Conservation (phyloP, 768 basidiomycete species). For the Mycena filopes region DNA sequence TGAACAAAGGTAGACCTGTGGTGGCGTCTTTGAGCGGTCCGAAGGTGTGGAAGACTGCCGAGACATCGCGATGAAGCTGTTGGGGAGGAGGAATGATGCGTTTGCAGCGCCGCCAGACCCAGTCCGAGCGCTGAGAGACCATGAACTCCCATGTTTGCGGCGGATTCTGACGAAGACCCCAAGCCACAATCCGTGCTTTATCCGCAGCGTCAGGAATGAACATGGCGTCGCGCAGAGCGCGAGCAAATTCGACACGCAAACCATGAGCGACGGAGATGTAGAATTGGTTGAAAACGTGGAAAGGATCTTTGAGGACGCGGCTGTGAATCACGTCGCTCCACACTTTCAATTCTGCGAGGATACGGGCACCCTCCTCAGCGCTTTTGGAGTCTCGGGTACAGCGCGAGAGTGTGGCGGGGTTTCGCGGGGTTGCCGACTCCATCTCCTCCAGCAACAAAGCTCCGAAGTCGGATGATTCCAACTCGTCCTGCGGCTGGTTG, state of each 20-base stretch:
- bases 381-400: too few relatives aligned
- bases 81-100: conserved; percentile 46
- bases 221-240: neutral
- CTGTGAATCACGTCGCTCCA: neutral
- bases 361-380: too few relatives aligned
- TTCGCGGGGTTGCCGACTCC: neutral
- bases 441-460: neutral
- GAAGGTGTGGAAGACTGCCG: conserved; percentile 42
- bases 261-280: conserved; percentile 5
- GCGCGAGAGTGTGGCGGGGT: too few relatives aligned
- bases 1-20: conserved; percentile 44
- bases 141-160: too few relatives aligned
- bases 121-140: too few relatives aligned
- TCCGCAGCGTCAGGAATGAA: neutral
- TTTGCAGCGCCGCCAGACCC: conserved; percentile 34
- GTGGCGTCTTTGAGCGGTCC: conserved; percentile 47
- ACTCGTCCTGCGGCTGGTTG: too few relatives aligned
- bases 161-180: neutral
- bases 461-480: neutral
- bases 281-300: conserved; percentile 41
- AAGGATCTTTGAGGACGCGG: conserved; percentile 36
- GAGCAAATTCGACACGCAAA: conserved; percentile 1
- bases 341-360: too few relatives aligned
- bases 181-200: neutral
- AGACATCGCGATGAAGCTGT: conserved; percentile 39